Evolutionary conservation across 2,329 filamentous ascomycete species (phyloP).

Genomic region (Aspergillus pseudoterreus): DNA sequence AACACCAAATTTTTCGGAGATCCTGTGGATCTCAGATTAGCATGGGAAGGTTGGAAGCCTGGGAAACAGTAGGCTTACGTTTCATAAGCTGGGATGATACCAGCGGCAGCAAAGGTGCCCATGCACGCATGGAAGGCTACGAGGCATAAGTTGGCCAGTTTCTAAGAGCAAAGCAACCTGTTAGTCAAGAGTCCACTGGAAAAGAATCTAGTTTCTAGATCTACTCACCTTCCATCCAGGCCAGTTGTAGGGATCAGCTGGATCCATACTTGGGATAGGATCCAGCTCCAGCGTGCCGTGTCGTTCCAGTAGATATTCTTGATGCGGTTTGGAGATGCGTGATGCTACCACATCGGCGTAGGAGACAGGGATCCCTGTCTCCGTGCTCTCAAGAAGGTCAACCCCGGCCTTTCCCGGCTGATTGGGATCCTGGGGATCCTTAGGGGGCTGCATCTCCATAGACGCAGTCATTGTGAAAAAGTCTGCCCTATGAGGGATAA

Average conservation of each 20-base stretch:
- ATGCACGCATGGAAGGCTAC: conserved; percentile 59
- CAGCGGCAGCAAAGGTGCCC: conserved; percentile 54
- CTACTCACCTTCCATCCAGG: conserved; percentile 47
- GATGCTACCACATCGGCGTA: conserved; percentile 25
- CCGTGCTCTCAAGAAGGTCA: conserved; percentile 28
- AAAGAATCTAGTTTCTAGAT: neutral
- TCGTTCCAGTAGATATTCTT: conserved; percentile 50
- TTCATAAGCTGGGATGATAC: conserved; percentile 55
- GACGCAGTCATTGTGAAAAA: conserved; percentile 19
- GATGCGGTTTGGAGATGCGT: conserved; percentile 26
- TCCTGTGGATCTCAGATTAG: conserved; percentile 24
- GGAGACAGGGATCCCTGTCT: conserved; percentile 19
- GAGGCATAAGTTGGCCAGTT: conserved; percentile 52
- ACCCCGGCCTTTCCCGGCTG: conserved; percentile 21
- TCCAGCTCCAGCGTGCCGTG: conserved; percentile 56
- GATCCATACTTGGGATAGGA: conserved; percentile 49
- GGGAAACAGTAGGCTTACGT: conserved; percentile 12
- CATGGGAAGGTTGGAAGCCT: neutral
- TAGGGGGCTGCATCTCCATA: conserved; percentile 23
- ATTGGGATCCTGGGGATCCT: conserved; percentile 8
- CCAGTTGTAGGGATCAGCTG: conserved; percentile 58
- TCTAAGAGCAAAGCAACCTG: conserved; percentile 31
- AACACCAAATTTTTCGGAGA: conserved; percentile 49
- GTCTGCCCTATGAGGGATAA: neutral
- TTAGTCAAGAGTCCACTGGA: conserved; percentile 1